Evolutionary conservation across 139 green algal species (phyloP).

Genomic region (Marvania coccoides): DNA sequence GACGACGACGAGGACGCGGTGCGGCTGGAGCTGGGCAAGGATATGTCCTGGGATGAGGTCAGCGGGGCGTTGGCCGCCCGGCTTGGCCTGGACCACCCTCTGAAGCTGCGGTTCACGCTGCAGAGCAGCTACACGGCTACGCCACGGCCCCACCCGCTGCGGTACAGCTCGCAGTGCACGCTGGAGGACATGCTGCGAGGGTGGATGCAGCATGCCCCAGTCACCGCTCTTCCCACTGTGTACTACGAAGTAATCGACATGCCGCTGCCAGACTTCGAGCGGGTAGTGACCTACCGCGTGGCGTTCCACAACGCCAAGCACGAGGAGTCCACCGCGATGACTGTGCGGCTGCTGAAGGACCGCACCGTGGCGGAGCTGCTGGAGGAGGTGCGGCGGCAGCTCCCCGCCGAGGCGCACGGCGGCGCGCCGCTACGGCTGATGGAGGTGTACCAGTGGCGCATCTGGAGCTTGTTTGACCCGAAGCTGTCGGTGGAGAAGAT

Average conservation of each 20-base stretch:
- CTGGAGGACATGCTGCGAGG: slow-evolving; percentile 59
- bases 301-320: slow-evolving; percentile 62
- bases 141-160: slow-evolving; percentile 42
- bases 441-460: slow-evolving; percentile 53
- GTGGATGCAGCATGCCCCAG: neutral
- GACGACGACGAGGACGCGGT: slow-evolving; percentile 46
- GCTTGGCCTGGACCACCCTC: slow-evolving; percentile 40
- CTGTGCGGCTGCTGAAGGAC: slow-evolving; percentile 63
- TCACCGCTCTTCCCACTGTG: slow-evolving; percentile 40
- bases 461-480: slow-evolving; percentile 38
- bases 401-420: slow-evolving; percentile 13
- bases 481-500: slow-evolving; percentile 42
- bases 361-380: slow-evolving; percentile 63
- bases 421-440: slow-evolving; percentile 65
- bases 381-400: slow-evolving; percentile 40
- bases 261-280: slow-evolving; percentile 78
- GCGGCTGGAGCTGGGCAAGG: slow-evolving; percentile 76
- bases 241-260: slow-evolving; percentile 96
- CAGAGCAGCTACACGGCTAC: slow-evolving; percentile 70
- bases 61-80: slow-evolving; percentile 39
- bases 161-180: slow-evolving; percentile 39
- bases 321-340: slow-evolving; percentile 64
- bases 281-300: slow-evolving; percentile 58
- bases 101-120: slow-evolving; percentile 22
- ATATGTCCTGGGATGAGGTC: slow-evolving; percentile 78